phyloP scores from a whole-genome alignment of 2,329 filamentous ascomycete species.

The Hypomyces rosellus region DNA sequence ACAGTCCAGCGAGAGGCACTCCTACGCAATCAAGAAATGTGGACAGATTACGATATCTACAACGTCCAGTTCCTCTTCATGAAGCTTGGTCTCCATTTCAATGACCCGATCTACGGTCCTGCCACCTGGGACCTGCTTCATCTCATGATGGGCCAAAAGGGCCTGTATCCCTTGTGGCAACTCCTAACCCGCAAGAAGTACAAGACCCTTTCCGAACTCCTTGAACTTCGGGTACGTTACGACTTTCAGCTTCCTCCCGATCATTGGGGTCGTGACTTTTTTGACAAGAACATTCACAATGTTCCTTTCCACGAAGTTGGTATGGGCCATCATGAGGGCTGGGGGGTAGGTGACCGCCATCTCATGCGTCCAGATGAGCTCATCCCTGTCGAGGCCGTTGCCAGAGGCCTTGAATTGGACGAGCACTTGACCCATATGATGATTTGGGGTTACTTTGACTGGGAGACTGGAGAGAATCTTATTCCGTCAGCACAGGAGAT shows the following conservation, averaged over 20 bases:
- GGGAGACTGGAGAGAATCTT: conserved; percentile 42
- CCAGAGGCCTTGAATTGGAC: conserved; percentile 48
- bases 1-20: conserved; percentile 48
- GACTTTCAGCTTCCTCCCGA: conserved; percentile 37
- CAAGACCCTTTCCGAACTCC: conserved; percentile 41
- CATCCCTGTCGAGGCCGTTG: conserved; percentile 48
- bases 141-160: conserved; percentile 54
- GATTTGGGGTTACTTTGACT: conserved; percentile 56
- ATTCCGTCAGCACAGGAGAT: conserved; percentile 44
- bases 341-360: conserved; percentile 41
- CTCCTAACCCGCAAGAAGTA: conserved; percentile 53
- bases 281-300: conserved; percentile 36
- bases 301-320: conserved; percentile 50
- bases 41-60: conserved; percentile 55
- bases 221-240: conserved; percentile 55
- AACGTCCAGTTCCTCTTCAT: conserved; percentile 59
- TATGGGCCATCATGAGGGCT: conserved; percentile 46
- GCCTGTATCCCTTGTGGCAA: conserved; percentile 50
- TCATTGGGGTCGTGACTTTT: conserved; percentile 16
- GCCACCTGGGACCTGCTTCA: conserved; percentile 45
- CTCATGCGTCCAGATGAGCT: conserved; percentile 54
- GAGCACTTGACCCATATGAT: conserved; percentile 50
- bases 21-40: conserved; percentile 46
- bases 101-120: conserved; percentile 53
- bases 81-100: conserved; percentile 66